A percentile compares a stretch with the other conserved stretches of the same genome.
phyloP scores from a whole-genome alignment of 805 yeast genomes.

The Jamesozyma lodderae region DNA sequence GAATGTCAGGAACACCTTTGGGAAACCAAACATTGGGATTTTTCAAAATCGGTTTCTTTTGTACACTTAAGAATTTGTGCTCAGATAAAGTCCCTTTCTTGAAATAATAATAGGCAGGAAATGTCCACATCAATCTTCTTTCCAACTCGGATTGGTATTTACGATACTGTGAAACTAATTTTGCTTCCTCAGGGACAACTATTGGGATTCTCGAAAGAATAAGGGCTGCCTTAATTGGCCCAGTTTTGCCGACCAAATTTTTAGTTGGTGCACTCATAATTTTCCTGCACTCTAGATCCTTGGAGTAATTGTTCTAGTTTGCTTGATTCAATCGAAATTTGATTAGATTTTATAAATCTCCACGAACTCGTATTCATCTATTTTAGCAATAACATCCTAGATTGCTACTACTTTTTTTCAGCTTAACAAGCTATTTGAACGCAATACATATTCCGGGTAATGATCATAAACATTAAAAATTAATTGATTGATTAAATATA shows the following conservation, averaged over 20 bases:
- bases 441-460: too few relatives aligned
- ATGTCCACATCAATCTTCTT: constrained; percentile 93
- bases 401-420: too few relatives aligned
- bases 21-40: constrained; percentile 73
- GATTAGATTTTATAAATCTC: too few relatives aligned
- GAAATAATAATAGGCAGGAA: constrained; percentile 87
- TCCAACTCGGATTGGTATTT: constrained; percentile 79
- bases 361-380: too few relatives aligned
- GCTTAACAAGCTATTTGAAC: too few relatives aligned
- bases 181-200: constrained; percentile 65
- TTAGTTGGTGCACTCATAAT: constrained; percentile 5
- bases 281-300: too few relatives aligned
- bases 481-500: too few relatives aligned
- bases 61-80: constrained; percentile 65
- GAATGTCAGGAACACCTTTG: constrained; percentile 76
- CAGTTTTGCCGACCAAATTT: not conserved
- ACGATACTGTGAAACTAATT: constrained; percentile 67
- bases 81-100: constrained; percentile 85
- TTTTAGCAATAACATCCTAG: too few relatives aligned
- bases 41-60: constrained; percentile 62
- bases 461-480: too few relatives aligned
- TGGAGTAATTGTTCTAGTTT: too few relatives aligned
- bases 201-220: constrained; percentile 77
- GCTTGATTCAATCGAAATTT: too few relatives aligned
- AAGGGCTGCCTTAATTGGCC: constrained; percentile 38